phyloP scores from a whole-genome alignment of 345 rosid genomes.

The Angophora floribunda region DNA sequence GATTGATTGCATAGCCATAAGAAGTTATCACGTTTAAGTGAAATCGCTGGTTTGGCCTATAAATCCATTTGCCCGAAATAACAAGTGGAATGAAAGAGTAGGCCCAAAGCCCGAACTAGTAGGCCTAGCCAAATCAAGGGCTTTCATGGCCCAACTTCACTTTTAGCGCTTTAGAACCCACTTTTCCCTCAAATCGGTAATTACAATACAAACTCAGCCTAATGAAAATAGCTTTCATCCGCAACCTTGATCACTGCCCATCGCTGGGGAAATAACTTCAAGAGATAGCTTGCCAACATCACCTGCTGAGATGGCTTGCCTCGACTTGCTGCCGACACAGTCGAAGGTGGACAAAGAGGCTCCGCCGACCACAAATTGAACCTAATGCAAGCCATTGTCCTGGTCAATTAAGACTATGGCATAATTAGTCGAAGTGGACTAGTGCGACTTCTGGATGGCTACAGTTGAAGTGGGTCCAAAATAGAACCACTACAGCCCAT shows the following conservation, averaged over 20 bases:
- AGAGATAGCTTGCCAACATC: neutral
- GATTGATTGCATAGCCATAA: neutral
- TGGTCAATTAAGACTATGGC: neutral
- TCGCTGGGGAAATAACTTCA: neutral
- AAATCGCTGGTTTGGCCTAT: neutral
- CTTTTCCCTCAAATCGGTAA: neutral
- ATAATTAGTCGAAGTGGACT: neutral
- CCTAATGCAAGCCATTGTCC: neutral
- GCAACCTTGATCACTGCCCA: accelerated
- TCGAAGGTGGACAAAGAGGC: neutral
- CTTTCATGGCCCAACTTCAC: neutral
- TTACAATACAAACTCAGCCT: neutral
- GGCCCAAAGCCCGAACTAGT: neutral
- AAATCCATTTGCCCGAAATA: neutral
- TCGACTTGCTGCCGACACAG: neutral
- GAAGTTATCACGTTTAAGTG: neutral
- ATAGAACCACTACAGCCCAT: too few species aligned
- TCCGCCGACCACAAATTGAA: neutral
- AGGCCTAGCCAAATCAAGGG: neutral
- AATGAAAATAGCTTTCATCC: neutral
- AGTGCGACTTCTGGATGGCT: neutral
- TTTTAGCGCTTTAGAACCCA: neutral
- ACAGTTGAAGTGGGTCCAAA: neutral
- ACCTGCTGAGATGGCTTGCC: neutral
- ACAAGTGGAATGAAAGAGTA: neutral